Evolutionary conservation across 805 yeast genomes (phyloP).

Genomic region (Komagataella populi): DNA sequence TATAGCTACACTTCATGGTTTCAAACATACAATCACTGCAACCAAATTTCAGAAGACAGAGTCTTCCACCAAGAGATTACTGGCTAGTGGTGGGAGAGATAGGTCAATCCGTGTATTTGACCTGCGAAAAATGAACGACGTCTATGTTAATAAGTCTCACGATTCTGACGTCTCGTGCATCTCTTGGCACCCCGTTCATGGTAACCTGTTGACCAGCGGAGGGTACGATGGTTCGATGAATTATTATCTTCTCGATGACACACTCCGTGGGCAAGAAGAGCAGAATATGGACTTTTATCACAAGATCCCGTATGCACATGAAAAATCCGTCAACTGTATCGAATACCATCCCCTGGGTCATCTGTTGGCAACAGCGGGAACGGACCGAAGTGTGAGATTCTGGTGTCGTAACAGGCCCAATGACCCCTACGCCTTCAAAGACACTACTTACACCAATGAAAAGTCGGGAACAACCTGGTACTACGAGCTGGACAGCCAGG

Average conservation of each 20-base stretch:
- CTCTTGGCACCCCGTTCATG: conserved; percentile 88
- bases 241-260: conserved; percentile 42
- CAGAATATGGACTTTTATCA: conserved; percentile 18
- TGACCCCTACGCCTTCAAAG: conserved; percentile 72
- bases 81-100: conserved; percentile 85
- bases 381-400: conserved; percentile 83
- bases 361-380: conserved; percentile 80
- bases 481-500: conserved; percentile 15
- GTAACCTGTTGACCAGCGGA: conserved; percentile 69
- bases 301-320: conserved; percentile 84
- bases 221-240: conserved; percentile 80
- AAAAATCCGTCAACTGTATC: conserved; percentile 77
- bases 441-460: conserved; percentile 35
- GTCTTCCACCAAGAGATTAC: conserved; percentile 50
- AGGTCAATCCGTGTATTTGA: conserved; percentile 82
- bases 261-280: background rate
- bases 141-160: conserved; percentile 59
- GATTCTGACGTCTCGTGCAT: conserved; percentile 78
- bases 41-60: conserved; percentile 64
- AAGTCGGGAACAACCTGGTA: conserved; percentile 42
- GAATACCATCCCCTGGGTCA: conserved; percentile 95
- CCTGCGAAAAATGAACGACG: conserved; percentile 69
- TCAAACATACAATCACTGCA: conserved; percentile 86
- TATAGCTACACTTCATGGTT: conserved; percentile 74
- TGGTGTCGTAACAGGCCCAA: conserved; percentile 92